phyloP scores from a whole-genome alignment of 2,329 filamentous ascomycete genomes.

The Aureobasidium sp. region DNA sequence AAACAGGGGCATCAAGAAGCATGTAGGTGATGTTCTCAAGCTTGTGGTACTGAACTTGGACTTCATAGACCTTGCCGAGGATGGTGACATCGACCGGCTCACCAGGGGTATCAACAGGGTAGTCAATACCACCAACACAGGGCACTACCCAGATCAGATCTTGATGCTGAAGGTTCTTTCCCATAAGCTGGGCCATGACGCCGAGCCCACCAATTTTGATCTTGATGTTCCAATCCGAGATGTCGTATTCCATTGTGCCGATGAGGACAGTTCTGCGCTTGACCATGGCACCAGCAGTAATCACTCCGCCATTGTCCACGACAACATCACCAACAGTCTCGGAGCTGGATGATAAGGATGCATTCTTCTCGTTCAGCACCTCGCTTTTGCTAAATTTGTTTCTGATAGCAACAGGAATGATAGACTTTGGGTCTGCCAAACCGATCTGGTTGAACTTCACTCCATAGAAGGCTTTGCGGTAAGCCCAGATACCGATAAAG shows the following conservation, averaged over 20 bases:
- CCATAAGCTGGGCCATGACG: slow-evolving; percentile 65
- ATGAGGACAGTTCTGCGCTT: slow-evolving; percentile 53
- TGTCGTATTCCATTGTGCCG: slow-evolving; percentile 66
- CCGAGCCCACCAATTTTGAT: slow-evolving; percentile 65
- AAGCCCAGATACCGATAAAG: slow-evolving; percentile 46
- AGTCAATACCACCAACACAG: slow-evolving; percentile 56
- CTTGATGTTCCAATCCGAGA: slow-evolving; percentile 63
- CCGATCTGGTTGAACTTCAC: slow-evolving; percentile 58
- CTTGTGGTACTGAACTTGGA: slow-evolving; percentile 58
- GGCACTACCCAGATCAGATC: slow-evolving; percentile 53
- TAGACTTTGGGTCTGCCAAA: slow-evolving; percentile 42
- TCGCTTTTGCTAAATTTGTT: slow-evolving; percentile 26
- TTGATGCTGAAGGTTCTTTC: slow-evolving; percentile 57
- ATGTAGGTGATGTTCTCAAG: slow-evolving; percentile 62
- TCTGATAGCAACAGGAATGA: slow-evolving; percentile 32
- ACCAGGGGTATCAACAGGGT: slow-evolving; percentile 52
- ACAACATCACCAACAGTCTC: slow-evolving; percentile 20
- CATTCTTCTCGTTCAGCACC: slow-evolving; percentile 26
- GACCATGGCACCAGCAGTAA: slow-evolving; percentile 1
- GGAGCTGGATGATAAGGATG: slow-evolving; percentile 29
- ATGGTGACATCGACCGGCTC: slow-evolving; percentile 58
- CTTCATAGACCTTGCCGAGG: slow-evolving; percentile 53
- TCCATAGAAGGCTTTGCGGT: slow-evolving; percentile 56
- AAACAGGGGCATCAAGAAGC: slow-evolving; percentile 59
- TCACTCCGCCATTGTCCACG: not conserved